phyloP scores from a whole-genome alignment of 1,284 basidiomycete genomes.

The Athelia psychrophila region DNA sequence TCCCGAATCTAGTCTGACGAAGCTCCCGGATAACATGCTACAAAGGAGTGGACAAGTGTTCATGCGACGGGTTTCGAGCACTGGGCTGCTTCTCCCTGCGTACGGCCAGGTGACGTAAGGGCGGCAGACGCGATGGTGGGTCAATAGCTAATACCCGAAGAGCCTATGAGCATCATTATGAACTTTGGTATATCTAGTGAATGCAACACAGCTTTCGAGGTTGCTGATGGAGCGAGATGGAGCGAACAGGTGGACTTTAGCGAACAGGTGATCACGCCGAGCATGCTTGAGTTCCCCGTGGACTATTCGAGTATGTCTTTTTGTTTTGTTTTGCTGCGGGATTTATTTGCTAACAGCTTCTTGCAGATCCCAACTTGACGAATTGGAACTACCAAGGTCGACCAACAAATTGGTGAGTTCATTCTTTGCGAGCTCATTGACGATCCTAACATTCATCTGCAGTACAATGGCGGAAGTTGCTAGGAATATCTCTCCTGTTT shows the following conservation, averaged over 20 bases:
- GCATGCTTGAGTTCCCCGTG: constrained; percentile 58
- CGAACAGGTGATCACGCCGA: constrained; percentile 43
- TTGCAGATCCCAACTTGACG: constrained; percentile 14
- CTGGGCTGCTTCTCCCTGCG: constrained; percentile 67
- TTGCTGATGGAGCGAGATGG: not conserved
- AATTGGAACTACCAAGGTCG: constrained; percentile 20
- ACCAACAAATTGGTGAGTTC: constrained; percentile 21
- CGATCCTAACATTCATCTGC: no score
- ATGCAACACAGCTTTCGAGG: not conserved
- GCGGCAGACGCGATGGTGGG: constrained; percentile 48
- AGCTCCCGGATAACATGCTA: constrained; percentile 52
- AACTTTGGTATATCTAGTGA: constrained; percentile 66
- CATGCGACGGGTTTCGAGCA: constrained; percentile 66
- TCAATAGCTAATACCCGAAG: constrained; percentile 67
- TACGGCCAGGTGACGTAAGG: no score
- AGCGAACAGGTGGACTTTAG: constrained; percentile 41
- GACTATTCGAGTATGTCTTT: constrained; percentile 42
- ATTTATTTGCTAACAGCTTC: not conserved
- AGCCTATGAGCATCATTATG: constrained; percentile 68
- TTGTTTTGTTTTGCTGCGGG: not conserved
- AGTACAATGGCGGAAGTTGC: no score
- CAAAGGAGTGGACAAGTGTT: constrained; percentile 48
- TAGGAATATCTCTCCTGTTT: no score
- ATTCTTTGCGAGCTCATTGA: no score
- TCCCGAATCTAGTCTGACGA: constrained; percentile 52